Evolutionary conservation across 202 grass and related monocot genomes (phyloP).

Genomic region (Saccharum hybrid): DNA sequence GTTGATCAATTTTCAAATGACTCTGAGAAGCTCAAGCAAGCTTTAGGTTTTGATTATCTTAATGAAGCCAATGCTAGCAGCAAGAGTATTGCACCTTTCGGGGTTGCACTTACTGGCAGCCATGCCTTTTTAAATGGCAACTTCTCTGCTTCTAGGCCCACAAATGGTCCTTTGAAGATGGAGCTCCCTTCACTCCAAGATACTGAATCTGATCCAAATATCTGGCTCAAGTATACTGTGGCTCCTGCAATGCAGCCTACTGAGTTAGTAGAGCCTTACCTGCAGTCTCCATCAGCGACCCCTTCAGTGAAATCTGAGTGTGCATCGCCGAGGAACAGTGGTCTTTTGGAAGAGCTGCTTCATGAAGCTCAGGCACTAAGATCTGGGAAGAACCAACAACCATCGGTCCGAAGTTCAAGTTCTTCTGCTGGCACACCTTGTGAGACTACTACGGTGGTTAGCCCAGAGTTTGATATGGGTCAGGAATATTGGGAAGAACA

Average conservation of each 20-base stretch:
- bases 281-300: constrained; percentile 61
- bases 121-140: constrained; percentile 96
- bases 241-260: constrained; percentile 58
- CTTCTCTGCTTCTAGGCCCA: constrained; percentile 89
- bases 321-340: constrained; percentile 61
- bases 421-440: constrained; percentile 65
- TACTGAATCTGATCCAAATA: constrained; percentile 78
- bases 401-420: constrained; percentile 61
- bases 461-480: constrained; percentile 54
- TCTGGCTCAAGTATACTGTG: constrained; percentile 63
- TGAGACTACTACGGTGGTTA: constrained; percentile 40
- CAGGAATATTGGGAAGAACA: constrained; percentile 64
- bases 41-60: constrained; percentile 61
- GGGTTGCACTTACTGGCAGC: constrained; percentile 57
- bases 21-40: constrained; percentile 62
- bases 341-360: constrained; percentile 85
- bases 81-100: constrained; percentile 58
- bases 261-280: constrained; percentile 61
- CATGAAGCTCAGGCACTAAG: constrained; percentile 65
- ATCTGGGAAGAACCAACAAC: constrained; percentile 53
- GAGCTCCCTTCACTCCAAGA: constrained; percentile 99
- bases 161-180: constrained; percentile 80
- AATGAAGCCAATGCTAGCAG: constrained; percentile 57
- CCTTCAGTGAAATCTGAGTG: constrained; percentile 67
- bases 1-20: constrained; percentile 66